These are phyloP conservation scores for Fusarium sp. DNA, from an alignment of 2,329 filamentous ascomycete species.

Conservation along the genomic window DNA sequence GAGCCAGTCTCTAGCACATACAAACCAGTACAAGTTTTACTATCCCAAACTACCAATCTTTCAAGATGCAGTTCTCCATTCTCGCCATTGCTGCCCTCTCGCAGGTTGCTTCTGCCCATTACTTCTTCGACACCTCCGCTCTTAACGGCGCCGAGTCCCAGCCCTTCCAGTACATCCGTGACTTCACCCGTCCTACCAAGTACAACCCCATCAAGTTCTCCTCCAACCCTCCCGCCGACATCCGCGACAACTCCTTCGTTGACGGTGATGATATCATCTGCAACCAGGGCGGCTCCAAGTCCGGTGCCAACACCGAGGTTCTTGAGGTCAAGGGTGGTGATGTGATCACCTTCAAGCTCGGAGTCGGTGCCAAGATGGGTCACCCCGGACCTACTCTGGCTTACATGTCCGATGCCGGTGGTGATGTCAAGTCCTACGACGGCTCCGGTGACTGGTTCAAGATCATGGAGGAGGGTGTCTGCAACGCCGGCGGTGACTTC, in stretches of 20 bases:
- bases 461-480: slow-evolving; percentile 33
- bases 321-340: slow-evolving; percentile 28
- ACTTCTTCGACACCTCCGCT: slow-evolving; percentile 24
- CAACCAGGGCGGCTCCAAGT: slow-evolving; percentile 20
- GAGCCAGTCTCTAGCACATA: slow-evolving; percentile 33
- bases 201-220: slow-evolving; percentile 36
- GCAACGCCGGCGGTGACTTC: slow-evolving; percentile 27
- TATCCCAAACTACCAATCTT: slow-evolving; percentile 20
- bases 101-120: slow-evolving; percentile 29
- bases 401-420: slow-evolving; percentile 19
- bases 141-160: slow-evolving; percentile 22
- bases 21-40: slow-evolving; percentile 21
- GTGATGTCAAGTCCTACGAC: slow-evolving; percentile 29
- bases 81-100: slow-evolving; percentile 28
- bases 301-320: slow-evolving; percentile 8
- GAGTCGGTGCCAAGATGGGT: slow-evolving; percentile 18
- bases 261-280: slow-evolving; percentile 29
- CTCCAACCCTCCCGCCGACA: slow-evolving; percentile 25
- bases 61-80: slow-evolving; percentile 30
- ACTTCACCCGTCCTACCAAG: slow-evolving; percentile 31
- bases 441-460: slow-evolving; percentile 26
- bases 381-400: slow-evolving; percentile 32
- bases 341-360: slow-evolving; percentile 32
- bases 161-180: slow-evolving; percentile 31
- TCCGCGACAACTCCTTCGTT: slow-evolving; percentile 30